Base-by-base conservation (phyloP, 164 flowering plant species). In the Chimonanthus praecox region DNA sequence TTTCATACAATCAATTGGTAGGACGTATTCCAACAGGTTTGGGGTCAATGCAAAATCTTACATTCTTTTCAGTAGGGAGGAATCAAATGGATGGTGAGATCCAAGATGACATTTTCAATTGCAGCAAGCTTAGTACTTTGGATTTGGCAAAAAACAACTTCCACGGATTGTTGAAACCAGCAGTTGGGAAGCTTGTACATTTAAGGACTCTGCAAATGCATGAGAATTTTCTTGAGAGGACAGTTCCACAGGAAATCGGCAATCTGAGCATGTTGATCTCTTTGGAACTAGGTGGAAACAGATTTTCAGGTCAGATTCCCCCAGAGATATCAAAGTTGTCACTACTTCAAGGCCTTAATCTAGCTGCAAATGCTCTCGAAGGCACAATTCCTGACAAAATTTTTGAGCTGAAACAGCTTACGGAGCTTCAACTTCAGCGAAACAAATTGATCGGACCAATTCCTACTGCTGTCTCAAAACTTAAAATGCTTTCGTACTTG, bases 21-120 rank as follows among this genome's bases (percentile, higher is more conserved):
- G 95, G 98, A 62, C 33, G 47, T 73, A 80, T 94, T 71, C 97
- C 98, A 44, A 62, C 21, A n/a, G 90, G 89, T 63, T 67, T 94
- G 2, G 87, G 85, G 43, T 21, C 71, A 73, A 60, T 94, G 76
- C 73, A 72, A 33, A 86, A 88, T 58, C 85, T 94, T 2, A 89
- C 83, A 9, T 81, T 71, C 74, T 71, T 94, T 0, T 78, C 85
- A 44, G 49, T 91, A 49, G 84, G 83, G 48, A 15, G 3, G 1
- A 90, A 89, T 76, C 68, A 68, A 6, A 63, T 94, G 83, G 77
- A 77, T 0, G 94, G 95, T 4, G 80, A 84, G 63, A 84, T 94
- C 49, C 97, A 95, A 2, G 90, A 84, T 67, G 92, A 85, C 72
- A 69, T 94, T 45, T 89, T 81, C 84, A 84, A 90, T 69, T 91